Evolutionary conservation across 1,139 yeast species (phyloP), one percentile per base, ranked within the genome.

Genomic region (Pichia sp.): DNA sequence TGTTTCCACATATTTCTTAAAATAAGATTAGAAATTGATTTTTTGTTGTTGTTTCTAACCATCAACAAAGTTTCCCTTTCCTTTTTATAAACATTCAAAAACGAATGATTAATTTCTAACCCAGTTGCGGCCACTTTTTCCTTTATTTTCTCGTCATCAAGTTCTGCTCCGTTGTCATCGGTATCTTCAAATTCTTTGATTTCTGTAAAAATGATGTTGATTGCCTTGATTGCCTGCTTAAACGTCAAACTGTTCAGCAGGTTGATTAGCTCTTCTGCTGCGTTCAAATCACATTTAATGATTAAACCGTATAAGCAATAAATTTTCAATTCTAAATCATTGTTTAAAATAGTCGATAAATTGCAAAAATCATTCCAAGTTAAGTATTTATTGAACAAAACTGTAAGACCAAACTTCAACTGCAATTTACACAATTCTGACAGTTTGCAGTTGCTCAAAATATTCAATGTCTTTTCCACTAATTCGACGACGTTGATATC

Each of bases 21-120:
- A 10, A 35, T 42, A 31, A 50, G 40, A 37, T 51, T 51, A 3
- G 64, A 48, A 1, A 44, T 35, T 4, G 64, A 49, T 1, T 64
- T 42, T 23, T 52, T 49, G 2, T 57, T 55, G 4, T 62, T 50
- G 26, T 31, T 48, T 37, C 50, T 48, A 8, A 48, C 41, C 50
- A 48, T 48, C 31, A 41, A 33, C 23, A 38, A 6, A 29, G 27
- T 27, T 6, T 23, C 29, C 6, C 5, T 45, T 23, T 48, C 47
- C 28, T 43, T 48, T 10, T 41, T 48, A 38, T 42, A 48, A 5
- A 43, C 42, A 33, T 33, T 31, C 5, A 48, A 7, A 9, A 48
- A 29, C 10, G 38, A 39, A 4, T 33, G 28, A 28, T 41, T 41
- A 5, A 29, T 28, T 31, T 41, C 29, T 32, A 47, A 37, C 3